Base-by-base conservation (phyloP, 805 yeast genomes). In the Metschnikowia peoriensis region DNA sequence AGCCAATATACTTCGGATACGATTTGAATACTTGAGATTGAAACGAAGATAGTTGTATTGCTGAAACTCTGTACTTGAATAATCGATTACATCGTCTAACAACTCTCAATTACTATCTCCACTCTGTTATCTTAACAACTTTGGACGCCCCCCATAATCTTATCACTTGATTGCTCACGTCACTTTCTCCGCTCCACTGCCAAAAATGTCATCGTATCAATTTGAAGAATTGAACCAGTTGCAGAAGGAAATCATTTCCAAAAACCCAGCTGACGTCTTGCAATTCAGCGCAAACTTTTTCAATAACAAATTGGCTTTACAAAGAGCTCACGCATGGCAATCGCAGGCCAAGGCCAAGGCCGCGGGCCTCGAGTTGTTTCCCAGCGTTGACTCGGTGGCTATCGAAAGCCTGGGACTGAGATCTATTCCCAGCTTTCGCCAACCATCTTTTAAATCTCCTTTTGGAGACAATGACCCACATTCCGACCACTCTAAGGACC, bases 281-380 rank as follows among this genome's bases (percentile, higher is more conserved):
- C 91, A 88, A 63, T 88, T 87, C 70, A 85, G 92, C 62, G 86
- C 88, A 51, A 80, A 84, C 67, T 86, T 85, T 68, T 88, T 88
- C 72, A 80, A 79, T 63, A 66, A 75, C 46, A 80, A 85, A 53
- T 71, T 88, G 53, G 84, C 83, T 58, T 77, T 78, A 32, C 88
- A 85, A 63, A 76, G 88, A 63, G 63, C 73, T 29, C 76, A 74
- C 38, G 68, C 78, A 46, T 81, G 83, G 81, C 66, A 66, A n/a
- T 79, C 77, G 52, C 80, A 77, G 60, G 63, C 72, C 40, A 73
- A 72, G 55, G 84, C 83, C 5, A 69, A 67, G 43, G 71, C 78
- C 1, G 76, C 80, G 38, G 86, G 86, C 1, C 69, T 83, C 32
- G 76, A 71, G 41, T 67, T 81, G 58, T 77, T 70, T 52, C 76